Evolutionary conservation across 2,329 filamentous ascomycete genomes (phyloP), one percentile per base, ranked within the genome.

Genomic region (Stachybotrys chlorohalonatus): DNA sequence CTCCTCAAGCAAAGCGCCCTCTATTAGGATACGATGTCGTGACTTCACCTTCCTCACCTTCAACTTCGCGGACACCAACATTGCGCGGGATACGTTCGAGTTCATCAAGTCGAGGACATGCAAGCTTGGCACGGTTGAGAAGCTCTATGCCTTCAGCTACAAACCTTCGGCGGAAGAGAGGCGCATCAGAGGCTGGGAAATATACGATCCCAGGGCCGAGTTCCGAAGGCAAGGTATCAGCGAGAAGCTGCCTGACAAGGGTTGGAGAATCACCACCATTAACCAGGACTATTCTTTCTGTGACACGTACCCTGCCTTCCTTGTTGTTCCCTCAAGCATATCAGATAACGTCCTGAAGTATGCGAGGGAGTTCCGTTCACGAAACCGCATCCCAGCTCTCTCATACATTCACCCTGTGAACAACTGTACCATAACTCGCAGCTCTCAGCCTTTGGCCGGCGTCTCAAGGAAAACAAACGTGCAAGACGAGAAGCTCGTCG

Each of bases 291-390:
- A 96, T 68, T 77, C 76, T 60, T 97, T 96, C 66, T 96, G 92
- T 52, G 87, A 91, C 31, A 97, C 94, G 3, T 99, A 99, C 68
- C 94, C 94, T 11, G 84, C 85, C 4, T 68, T 95, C 50, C 78
- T 99, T 30, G 87, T 87, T 11, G 92, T 99, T 16, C 94, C 94
- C 24, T 84, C 86, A 30, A 84, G 82, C 56, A 95, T 99, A 61
- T 97, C 93, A n/a, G 94, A 99, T 71, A 96, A 94, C 65, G 91
- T 93, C 51, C 81, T 99, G 52, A 96, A 96, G 66, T 95, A 99
- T 67, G 94, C 92, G 31, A 88, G 86, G 56, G 83, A 85, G 58
- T 97, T 95, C 71, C 87, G 94, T 52, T 97, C 94, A 1, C 84
- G 92, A 56, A 85, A 87, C 59, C 86, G 94, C 57, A 92, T 99